Evolutionary conservation across 1,284 basidiomycete species (phyloP).

Genomic region (Golubevia pallescens): DNA sequence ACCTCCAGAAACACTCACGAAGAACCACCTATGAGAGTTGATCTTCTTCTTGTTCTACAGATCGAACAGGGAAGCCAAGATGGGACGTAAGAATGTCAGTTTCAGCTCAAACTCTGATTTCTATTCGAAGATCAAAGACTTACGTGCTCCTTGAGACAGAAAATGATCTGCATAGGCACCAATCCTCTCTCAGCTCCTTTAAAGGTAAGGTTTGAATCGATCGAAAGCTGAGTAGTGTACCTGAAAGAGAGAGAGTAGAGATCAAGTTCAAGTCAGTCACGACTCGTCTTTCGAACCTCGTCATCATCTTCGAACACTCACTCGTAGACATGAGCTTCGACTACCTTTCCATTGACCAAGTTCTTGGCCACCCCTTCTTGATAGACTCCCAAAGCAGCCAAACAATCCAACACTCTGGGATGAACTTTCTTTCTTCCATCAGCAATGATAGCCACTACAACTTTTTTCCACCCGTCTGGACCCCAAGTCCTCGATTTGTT

Average conservation of each 20-base stretch:
- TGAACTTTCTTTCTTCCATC: constrained; percentile 92
- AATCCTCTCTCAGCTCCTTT: constrained; percentile 86
- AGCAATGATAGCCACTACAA: constrained; percentile 74
- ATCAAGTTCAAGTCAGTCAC: not conserved
- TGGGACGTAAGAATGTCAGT: not conserved
- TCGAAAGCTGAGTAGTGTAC: constrained; percentile 86
- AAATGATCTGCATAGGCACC: constrained; percentile 63
- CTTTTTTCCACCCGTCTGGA: constrained; percentile 91
- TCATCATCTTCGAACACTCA: not conserved
- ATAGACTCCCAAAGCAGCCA: constrained; percentile 69
- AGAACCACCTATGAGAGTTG: constrained; percentile 94
- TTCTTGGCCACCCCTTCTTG: constrained; percentile 83
- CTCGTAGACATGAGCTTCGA: constrained; percentile 82
- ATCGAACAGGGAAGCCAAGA: not conserved
- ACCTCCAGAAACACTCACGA: no score
- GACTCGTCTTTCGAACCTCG: no score
- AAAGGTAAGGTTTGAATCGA: constrained; percentile 88
- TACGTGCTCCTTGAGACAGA: constrained; percentile 55
- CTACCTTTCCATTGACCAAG: constrained; percentile 81
- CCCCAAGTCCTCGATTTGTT: constrained; percentile 97
- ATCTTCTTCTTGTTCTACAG: constrained; percentile 68
- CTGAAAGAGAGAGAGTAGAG: not conserved
- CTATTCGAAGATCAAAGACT: constrained; percentile 4
- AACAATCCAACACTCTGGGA: constrained; percentile 89
- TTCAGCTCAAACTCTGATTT: constrained; percentile 3